Base-by-base conservation (phyloP, 179 eudicot species). In the Drosera spatulata region DNA sequence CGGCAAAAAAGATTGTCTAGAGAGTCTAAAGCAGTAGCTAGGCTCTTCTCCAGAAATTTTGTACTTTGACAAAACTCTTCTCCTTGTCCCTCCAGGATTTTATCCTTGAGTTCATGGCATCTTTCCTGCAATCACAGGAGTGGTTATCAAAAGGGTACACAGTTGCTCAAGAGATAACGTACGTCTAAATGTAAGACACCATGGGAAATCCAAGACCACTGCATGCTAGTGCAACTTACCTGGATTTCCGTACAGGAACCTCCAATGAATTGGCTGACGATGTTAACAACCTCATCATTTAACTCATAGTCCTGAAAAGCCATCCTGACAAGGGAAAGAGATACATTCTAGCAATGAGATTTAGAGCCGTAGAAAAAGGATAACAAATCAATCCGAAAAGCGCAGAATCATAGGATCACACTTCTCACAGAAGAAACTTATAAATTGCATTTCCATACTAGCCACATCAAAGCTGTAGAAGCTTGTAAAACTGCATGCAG, bases 1-100 rank as follows among this genome's bases (percentile, higher is more conserved):
- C 99, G 99, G 58, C 99, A 93, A 69, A 93, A 93, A 62, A 89
- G 86, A 73, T 75, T 82, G 75, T 93, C 95, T 64, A 93, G 74
- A 57, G 99, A 89, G 80, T 86, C 97, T 72, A 86, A 73, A 73
- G 91, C 74, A 71, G 81, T 76, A 78, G 75, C 70, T 44, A 93
- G 81, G 74, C 84, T 77, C 84, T 86, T 84, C 61, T 79, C 91
- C 56, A 84, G 73, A 67, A 68, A 68, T 38, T 61, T 41, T 61
- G 70, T 70, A 42, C 68, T 63, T 47, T 64, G 73, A 39, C 64
- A 60, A 66, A 65, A 53, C 47, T 66, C 60, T 58, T 73, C 59
- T 13, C 59, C 63, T 38, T 60, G 64, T 38, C 68, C 63, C 43
- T 50, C 64, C 65, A 69, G 66, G 62, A 53, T 60, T 66, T 73